Conservation (phyloP, 176 grass and related monocot species). For the Avena atlantica region DNA sequence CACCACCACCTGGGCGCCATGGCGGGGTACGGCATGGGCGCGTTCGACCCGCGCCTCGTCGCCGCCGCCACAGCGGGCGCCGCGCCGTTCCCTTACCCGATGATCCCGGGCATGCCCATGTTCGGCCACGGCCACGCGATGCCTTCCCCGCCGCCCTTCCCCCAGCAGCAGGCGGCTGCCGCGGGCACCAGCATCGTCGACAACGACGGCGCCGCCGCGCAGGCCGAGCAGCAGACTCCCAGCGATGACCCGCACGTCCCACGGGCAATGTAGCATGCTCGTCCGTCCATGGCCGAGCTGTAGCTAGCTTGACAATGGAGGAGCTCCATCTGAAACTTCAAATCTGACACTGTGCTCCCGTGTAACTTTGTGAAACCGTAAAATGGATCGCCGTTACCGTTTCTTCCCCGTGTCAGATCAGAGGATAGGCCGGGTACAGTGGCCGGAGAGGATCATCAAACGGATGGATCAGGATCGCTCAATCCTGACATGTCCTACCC, state of each 20-base stretch:
- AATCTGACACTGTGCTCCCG: too few species aligned
- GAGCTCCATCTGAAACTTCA: too few species aligned
- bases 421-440: too few species aligned
- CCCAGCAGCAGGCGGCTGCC: neutral
- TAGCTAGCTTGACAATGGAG: too few species aligned
- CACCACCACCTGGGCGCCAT: slow-evolving; percentile 39
- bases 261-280: neutral
- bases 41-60: slow-evolving; percentile 39
- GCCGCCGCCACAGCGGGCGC: neutral
- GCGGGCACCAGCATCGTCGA: neutral
- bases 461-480: too few species aligned
- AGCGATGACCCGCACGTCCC: neutral
- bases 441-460: too few species aligned
- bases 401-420: too few species aligned
- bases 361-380: too few species aligned
- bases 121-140: slow-evolving; percentile 25
- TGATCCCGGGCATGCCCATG: slow-evolving; percentile 26
- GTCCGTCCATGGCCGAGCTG: too few species aligned
- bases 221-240: slow-evolving; percentile 4
- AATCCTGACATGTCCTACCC: too few species aligned
- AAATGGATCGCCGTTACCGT: too few species aligned
- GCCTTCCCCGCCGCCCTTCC: neutral
- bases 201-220: neutral
- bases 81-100: slow-evolving; percentile 32
- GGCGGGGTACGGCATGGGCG: slow-evolving; percentile 38